Conservation (phyloP, 345 rosid genomes). For the Eucalyptus rudis region DNA sequence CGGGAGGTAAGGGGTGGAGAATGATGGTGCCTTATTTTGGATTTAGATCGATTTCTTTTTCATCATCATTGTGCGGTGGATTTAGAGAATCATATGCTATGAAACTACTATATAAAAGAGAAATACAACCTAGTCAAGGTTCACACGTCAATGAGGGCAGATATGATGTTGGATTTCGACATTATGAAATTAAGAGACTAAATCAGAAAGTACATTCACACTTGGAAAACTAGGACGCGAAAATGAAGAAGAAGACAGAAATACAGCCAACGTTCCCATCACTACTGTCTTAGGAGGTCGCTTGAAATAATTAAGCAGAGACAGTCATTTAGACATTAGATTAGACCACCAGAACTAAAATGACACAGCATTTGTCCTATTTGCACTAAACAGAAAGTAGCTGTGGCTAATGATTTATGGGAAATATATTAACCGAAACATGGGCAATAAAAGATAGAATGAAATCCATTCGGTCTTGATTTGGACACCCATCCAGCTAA, state of each 20-base stretch:
- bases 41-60: background rate
- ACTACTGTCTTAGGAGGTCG: too few species aligned
- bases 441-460: background rate
- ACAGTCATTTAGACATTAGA: background rate
- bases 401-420: background rate
- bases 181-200: background rate
- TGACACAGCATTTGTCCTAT: background rate
- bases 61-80: background rate
- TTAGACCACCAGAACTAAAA: background rate
- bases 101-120: background rate
- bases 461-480: background rate
- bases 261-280: too few species aligned
- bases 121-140: background rate
- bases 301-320: background rate
- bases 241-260: background rate
- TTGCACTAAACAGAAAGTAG: background rate
- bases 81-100: background rate
- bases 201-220: background rate
- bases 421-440: background rate
- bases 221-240: background rate
- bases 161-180: background rate
- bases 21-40: background rate
- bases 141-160: background rate
- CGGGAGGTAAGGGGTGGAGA: background rate
- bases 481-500: background rate